phyloP scores from a whole-genome alignment of 495 filamentous ascomycete genomes.

The Staphylotrichum longicolle region DNA sequence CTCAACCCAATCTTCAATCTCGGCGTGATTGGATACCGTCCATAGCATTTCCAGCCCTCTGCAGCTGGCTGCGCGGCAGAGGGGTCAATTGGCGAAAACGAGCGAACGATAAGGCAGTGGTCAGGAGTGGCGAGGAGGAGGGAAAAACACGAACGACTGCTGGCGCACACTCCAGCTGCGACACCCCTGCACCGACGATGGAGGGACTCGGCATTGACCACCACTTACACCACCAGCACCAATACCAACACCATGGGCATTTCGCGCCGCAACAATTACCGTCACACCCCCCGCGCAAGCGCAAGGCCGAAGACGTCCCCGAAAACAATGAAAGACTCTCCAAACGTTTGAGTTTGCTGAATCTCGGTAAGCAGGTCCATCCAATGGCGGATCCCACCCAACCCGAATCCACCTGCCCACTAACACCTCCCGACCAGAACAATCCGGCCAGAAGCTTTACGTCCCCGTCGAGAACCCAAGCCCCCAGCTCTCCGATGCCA shows the following conservation, averaged over 20 bases:
- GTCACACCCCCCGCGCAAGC: conserved; percentile 41
- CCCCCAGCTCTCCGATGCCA: conserved; percentile 10
- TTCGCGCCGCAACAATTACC: conserved; percentile 13
- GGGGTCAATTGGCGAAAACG: conserved; percentile 16
- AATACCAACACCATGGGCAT: conserved; percentile 23
- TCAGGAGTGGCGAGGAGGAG: conserved; percentile 1
- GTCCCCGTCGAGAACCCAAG: conserved; percentile 49
- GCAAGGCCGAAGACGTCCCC: conserved; percentile 51
- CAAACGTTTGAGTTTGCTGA: conserved; percentile 78
- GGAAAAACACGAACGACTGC: conserved; percentile 15
- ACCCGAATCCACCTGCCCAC: conserved; percentile 10
- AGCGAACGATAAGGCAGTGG: conserved; percentile 3
- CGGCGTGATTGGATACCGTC: conserved; percentile 14
- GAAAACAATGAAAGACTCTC: conserved; percentile 57
- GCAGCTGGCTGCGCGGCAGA: conserved; percentile 11
- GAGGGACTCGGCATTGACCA: conserved; percentile 26
- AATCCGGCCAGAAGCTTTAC: conserved; percentile 55
- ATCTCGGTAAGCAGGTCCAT: conserved; percentile 63
- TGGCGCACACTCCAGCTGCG: conserved; percentile 15
- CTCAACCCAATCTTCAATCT: conserved; percentile 14
- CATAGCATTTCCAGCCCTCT: conserved; percentile 14
- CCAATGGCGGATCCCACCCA: conserved; percentile 6
- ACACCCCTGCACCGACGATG: conserved; percentile 18
- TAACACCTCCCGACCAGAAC: conserved; percentile 40
- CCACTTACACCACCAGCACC: conserved; percentile 11